phyloP scores from a whole-genome alignment of 2,329 filamentous ascomycete species.

The Sclerotinia spermophila region DNA sequence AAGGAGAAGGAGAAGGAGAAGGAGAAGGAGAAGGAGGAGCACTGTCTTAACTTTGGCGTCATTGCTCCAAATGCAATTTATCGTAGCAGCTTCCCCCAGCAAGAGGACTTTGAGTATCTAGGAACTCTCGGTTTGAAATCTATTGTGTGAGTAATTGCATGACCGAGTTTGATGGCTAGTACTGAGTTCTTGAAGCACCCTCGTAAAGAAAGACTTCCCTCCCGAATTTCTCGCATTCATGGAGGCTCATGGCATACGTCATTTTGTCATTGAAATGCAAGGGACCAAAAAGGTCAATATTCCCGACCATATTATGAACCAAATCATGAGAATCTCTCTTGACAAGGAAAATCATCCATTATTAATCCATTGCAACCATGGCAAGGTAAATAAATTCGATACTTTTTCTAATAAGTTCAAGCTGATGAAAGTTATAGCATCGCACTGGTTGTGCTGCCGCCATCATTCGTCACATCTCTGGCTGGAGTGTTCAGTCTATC shows the following conservation, averaged over 20 bases:
- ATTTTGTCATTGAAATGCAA: slow-evolving; percentile 72
- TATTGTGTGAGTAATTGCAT: slow-evolving; percentile 59
- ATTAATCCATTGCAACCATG: slow-evolving; percentile 89
- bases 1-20: neutral
- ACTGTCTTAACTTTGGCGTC: slow-evolving; percentile 70
- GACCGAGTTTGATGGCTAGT: neutral
- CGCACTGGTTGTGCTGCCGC: slow-evolving; percentile 87
- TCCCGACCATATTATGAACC: slow-evolving; percentile 61
- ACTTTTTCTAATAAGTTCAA: neutral
- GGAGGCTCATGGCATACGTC: slow-evolving; percentile 61
- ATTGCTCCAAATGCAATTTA: slow-evolving; percentile 69
- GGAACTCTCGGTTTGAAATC: slow-evolving; percentile 68
- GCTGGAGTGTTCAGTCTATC: slow-evolving; percentile 60
- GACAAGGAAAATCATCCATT: slow-evolving; percentile 73
- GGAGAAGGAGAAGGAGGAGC: slow-evolving; percentile 22
- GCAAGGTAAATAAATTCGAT: slow-evolving; percentile 50
- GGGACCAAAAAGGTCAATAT: slow-evolving; percentile 84
- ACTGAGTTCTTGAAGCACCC: slow-evolving; percentile 45
- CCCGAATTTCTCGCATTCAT: slow-evolving; percentile 60
- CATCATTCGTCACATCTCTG: slow-evolving; percentile 68
- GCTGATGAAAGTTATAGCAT: slow-evolving; percentile 50
- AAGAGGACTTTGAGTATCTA: slow-evolving; percentile 68
- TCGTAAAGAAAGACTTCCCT: slow-evolving; percentile 60
- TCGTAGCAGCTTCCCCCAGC: slow-evolving; percentile 74
- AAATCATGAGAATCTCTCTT: slow-evolving; percentile 68